These are phyloP conservation scores for Diplodia sapinea DNA, from an alignment of 2,329 filamentous ascomycete species.

Conservation along the genomic window DNA sequence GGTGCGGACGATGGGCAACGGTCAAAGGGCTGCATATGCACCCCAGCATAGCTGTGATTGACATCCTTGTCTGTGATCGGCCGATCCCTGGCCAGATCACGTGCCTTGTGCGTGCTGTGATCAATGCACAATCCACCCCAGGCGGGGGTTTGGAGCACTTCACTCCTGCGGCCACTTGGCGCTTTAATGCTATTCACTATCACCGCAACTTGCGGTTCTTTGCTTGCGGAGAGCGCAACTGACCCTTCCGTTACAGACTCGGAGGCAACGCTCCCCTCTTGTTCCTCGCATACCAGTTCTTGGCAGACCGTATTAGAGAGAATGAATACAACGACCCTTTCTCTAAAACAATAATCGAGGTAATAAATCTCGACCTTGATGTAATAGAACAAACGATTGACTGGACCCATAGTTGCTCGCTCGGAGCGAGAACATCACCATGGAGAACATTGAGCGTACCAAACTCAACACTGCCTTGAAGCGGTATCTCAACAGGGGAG, in stretches of 20 bases:
- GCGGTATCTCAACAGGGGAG: conserved; percentile 68
- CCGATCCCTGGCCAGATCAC: conserved; percentile 19
- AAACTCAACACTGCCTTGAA: conserved; percentile 70
- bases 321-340: conserved; percentile 54
- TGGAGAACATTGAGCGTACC: conserved; percentile 64
- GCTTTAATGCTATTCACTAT: conserved; percentile 10
- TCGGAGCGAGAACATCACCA: conserved; percentile 65
- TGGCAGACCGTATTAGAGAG: conserved; percentile 54
- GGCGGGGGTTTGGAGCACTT: conserved; percentile 1
- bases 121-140: conserved; percentile 8
- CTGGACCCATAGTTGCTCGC: conserved; percentile 62
- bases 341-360: conserved; percentile 51
- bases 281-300: conserved; percentile 56
- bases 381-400: neutral
- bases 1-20: conserved; percentile 9
- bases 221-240: conserved; percentile 12
- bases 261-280: conserved; percentile 50
- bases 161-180: neutral
- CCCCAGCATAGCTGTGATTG: conserved; percentile 23
- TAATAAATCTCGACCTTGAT: conserved; percentile 43
- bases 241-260: conserved; percentile 34
- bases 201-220: neutral
- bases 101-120: conserved; percentile 19
- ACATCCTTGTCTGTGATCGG: conserved; percentile 27
- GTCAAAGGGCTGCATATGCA: conserved; percentile 14